A percentile compares a stretch with the other conserved stretches of the same genome.
These are phyloP conservation scores for Phytophthora ohioensis DNA, from an alignment of 352 stramenopile species.

Conservation along the genomic window DNA sequence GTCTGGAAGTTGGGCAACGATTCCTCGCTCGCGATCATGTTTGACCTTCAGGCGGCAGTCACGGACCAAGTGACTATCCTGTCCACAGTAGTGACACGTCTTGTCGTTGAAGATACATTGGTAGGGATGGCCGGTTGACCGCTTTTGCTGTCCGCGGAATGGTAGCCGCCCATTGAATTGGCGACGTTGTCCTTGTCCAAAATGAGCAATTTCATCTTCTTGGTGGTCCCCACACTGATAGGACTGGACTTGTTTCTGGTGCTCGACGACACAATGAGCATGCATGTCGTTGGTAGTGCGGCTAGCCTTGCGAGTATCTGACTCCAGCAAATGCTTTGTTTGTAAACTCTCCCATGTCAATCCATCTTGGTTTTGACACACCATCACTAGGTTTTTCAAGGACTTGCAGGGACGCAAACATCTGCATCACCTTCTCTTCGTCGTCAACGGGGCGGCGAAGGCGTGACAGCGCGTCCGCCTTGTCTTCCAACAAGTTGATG, in stretches of 20 bases:
- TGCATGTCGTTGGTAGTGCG: conserved; percentile 4
- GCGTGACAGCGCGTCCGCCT: conserved; percentile 2
- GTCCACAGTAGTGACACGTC: conserved; percentile 3
- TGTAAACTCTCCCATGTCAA: too few species aligned
- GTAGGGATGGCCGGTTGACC: neutral
- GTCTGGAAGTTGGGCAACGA: neutral
- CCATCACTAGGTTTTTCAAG: too few species aligned
- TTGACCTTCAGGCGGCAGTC: conserved; percentile 4
- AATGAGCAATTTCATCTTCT: neutral
- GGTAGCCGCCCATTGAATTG: neutral
- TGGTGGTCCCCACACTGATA: too few species aligned
- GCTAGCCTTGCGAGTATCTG: too few species aligned
- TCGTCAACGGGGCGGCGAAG: conserved; percentile 12
- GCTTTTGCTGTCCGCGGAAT: conserved; percentile 1
- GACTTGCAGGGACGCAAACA: too few species aligned
- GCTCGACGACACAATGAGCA: neutral
- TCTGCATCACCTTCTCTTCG: conserved; percentile 8
- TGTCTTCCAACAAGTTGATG: conserved; percentile 18
- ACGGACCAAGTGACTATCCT: neutral
- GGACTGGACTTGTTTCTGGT: too few species aligned
- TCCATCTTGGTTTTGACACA: too few species aligned
- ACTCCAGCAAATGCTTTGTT: too few species aligned
- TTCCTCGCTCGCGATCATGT: conserved; percentile 14
- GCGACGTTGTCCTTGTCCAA: neutral
- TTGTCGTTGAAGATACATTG: neutral